These are phyloP conservation scores for Cyclotella cryptica DNA, from an alignment of 108 stramenopile species.

Conservation along the genomic window DNA sequence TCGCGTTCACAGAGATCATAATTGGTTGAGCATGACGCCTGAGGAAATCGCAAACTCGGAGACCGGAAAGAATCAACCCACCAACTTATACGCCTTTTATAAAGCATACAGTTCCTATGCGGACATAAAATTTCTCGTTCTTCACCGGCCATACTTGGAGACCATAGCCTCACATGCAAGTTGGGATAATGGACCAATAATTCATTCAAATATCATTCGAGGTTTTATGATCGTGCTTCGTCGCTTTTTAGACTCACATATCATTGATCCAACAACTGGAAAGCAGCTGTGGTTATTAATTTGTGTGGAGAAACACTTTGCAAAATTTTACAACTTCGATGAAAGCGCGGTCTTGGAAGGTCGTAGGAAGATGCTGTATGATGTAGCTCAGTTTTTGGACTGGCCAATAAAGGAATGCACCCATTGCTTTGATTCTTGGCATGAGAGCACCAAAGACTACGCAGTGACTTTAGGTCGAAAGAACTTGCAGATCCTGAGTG, in stretches of 20 bases:
- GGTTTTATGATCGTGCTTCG: slow-evolving; percentile 41
- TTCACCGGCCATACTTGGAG: slow-evolving; percentile 43
- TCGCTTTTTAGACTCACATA: slow-evolving; percentile 33
- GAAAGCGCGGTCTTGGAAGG: slow-evolving; percentile 16
- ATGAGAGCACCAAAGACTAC: slow-evolving; percentile 41
- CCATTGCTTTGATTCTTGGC: slow-evolving; percentile 39
- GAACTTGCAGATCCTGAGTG: slow-evolving; percentile 10
- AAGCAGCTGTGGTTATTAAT: slow-evolving; percentile 29
- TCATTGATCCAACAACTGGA: slow-evolving; percentile 16
- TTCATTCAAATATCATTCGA: slow-evolving; percentile 38
- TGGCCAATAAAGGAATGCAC: slow-evolving; percentile 38
- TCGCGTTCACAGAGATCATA: slow-evolving; percentile 36
- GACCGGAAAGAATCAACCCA: slow-evolving; percentile 26
- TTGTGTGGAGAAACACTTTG: slow-evolving; percentile 39
- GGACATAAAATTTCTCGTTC: slow-evolving; percentile 42
- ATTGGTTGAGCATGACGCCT: slow-evolving; percentile 32
- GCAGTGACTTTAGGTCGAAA: slow-evolving; percentile 7
- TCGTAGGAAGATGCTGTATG: slow-evolving; percentile 2
- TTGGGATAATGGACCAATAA: slow-evolving; percentile 29
- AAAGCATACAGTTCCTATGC: slow-evolving; percentile 40
- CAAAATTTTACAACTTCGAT: slow-evolving; percentile 24
- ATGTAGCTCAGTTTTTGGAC: slow-evolving; percentile 33
- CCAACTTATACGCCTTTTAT: slow-evolving; percentile 35
- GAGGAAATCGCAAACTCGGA: slow-evolving; percentile 31
- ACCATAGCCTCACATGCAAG: slow-evolving; percentile 39